Evolutionary conservation across 176 grass and related monocot species (phyloP), one percentile per base, ranked within the genome.

Genomic region (Raddia distichophylla): DNA sequence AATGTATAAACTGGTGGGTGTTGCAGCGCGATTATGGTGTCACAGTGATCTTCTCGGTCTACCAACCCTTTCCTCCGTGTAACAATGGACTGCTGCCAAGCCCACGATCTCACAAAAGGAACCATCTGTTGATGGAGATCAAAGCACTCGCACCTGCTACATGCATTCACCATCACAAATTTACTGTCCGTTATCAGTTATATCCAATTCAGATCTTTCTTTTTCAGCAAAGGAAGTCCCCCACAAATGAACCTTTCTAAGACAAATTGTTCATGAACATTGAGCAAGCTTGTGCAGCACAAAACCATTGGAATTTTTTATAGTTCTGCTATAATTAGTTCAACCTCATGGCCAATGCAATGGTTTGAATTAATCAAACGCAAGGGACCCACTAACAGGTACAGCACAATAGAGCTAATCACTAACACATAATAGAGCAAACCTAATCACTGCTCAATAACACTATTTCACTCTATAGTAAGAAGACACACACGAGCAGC

Each of bases 1-100:
- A 95, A 19, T 19, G 95, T 95, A 76, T 90, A 98, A 51, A 88
- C 86, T 4, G 90, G 91, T 72, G 82, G 85, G 43, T 95, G 92
- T 51, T 98, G 95, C 69, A 98, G 85, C 20, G 82, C 45, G 37
- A 98, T 68, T 55, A 98, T 71, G 11, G 79, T 83, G 74, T 98
- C 90, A 2, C 64, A 77, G 48, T 70, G 64, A 78, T 91, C 67
- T 18, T 90, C 53, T 12, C 50, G 86, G 43, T 77, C 76, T 19
- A 88, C 52, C 50, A 95, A 63, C 2, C 16, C 34, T 75, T 80
- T 89, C 79, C 90, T 93, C 81, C 79, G 86, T 73, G 48, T 52
- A 33, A 95, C 62, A 46, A 95, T 76, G 15, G 88, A 91, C 40
- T 93, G 82, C 83, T 98, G 90, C 88, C 90, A 88, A 68, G 53